Conservation (phyloP, 768 basidiomycete species). For the Lactifluus hygrophoroides region DNA sequence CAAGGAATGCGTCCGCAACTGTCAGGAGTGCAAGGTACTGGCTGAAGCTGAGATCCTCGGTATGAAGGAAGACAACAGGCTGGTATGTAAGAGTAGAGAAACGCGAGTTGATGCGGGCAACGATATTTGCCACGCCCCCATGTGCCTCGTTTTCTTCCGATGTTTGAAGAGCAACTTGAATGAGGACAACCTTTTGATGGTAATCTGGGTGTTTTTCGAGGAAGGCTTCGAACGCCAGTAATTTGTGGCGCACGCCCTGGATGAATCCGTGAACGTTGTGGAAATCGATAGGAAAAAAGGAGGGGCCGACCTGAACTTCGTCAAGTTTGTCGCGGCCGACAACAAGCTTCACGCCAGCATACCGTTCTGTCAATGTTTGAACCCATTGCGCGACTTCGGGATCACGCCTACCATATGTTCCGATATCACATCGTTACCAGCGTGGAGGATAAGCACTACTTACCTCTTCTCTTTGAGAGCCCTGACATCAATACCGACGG, state of each 20-base stretch:
- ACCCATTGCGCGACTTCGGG: conserved; percentile 82
- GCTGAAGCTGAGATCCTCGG: conserved; percentile 74
- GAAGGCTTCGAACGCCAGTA: conserved; percentile 77
- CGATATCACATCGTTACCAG: neutral
- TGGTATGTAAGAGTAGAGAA: conserved; percentile 84
- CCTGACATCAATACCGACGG: conserved; percentile 81
- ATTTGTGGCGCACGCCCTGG: conserved; percentile 72
- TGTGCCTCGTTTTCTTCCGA: conserved; percentile 68
- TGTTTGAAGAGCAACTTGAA: conserved; percentile 82
- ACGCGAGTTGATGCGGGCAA: conserved; percentile 72
- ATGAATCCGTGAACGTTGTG: neutral
- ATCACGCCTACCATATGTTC: conserved; percentile 40
- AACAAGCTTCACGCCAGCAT: conserved; percentile 77
- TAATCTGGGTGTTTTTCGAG: conserved; percentile 72
- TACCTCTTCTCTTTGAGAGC: conserved; percentile 60
- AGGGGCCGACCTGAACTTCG: conserved; percentile 41
- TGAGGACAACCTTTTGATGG: conserved; percentile 74
- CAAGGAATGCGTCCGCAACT: conserved; percentile 79
- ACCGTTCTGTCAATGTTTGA: conserved; percentile 66
- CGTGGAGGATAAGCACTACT: conserved; percentile 20
- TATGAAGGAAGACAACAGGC: conserved; percentile 80
- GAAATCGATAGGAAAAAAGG: conserved; percentile 31
- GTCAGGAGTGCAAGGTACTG: conserved; percentile 79
- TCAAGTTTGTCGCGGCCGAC: conserved; percentile 88
- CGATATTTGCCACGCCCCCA: conserved; percentile 63